Conservation (phyloP, 179 eudicot species). For the Pouteria campechiana region DNA sequence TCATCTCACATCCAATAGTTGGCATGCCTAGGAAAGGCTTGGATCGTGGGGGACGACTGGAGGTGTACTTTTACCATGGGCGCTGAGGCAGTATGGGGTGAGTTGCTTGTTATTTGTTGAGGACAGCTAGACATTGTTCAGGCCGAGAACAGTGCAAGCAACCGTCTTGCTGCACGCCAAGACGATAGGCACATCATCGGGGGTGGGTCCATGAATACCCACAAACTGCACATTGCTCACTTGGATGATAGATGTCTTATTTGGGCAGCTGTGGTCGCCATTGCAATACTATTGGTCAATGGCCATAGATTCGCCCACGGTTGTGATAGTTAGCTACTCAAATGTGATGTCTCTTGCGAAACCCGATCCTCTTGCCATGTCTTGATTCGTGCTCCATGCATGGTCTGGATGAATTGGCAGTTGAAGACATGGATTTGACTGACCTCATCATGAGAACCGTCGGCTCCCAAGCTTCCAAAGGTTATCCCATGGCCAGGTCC, state of each 20-base stretch:
- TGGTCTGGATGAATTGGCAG: conserved; percentile 30
- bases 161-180: conserved; percentile 19
- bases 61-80: conserved; percentile 21
- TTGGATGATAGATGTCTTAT: conserved; percentile 20
- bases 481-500: conserved; percentile 88
- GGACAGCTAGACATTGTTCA: conserved; percentile 20
- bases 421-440: conserved; percentile 33
- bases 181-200: conserved; percentile 15
- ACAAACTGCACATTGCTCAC: conserved; percentile 22
- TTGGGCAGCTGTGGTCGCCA: conserved; percentile 10
- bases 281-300: conserved; percentile 51
- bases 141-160: conserved; percentile 20
- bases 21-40: too few species aligned
- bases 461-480: conserved; percentile 51
- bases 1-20: too few species aligned
- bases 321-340: conserved; percentile 23
- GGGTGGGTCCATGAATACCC: conserved; percentile 30
- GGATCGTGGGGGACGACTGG: too few species aligned
- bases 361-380: conserved; percentile 52
- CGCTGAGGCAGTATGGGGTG: conserved; percentile 18
- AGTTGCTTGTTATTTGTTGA: conserved; percentile 12
- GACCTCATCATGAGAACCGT: conserved; percentile 23
- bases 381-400: conserved; percentile 49
- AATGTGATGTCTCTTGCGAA: conserved; percentile 40
- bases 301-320: conserved; percentile 32